A percentile compares a stretch with the other conserved stretches of the same genome.
These are phyloP conservation scores for Trypanosoma cruzi DNA, from an alignment of 208 protist genomes.

Conservation along the genomic window DNA sequence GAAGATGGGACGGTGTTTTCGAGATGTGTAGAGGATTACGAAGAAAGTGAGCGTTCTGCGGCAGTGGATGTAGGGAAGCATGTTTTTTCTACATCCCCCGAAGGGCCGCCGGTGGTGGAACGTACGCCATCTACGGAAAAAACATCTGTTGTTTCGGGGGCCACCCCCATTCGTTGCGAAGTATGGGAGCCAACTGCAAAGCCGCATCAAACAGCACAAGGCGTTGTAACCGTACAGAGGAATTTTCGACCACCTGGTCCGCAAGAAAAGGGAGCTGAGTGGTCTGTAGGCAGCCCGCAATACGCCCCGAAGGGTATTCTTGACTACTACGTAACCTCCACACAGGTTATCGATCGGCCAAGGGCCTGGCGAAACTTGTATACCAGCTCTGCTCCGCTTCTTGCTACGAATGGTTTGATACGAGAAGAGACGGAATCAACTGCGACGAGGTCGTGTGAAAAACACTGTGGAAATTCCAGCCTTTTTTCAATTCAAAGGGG, in stretches of 20 bases:
- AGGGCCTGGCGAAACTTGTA: slow-evolving; percentile 43
- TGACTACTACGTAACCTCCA: slow-evolving; percentile 43
- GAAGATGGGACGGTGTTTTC: slow-evolving; percentile 21
- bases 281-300: slow-evolving; percentile 16
- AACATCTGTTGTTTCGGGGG: too few species aligned
- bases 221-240: neutral
- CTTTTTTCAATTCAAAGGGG: neutral
- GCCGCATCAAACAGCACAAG: neutral
- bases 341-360: slow-evolving; percentile 29
- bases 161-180: too few species aligned
- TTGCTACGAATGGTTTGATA: slow-evolving; percentile 5
- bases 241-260: neutral
- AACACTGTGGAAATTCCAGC: neutral
- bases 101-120: neutral
- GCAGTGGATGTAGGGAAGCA: neutral
- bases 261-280: neutral
- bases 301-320: slow-evolving; percentile 18
- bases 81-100: neutral
- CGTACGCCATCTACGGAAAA: too few species aligned
- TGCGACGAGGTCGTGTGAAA: neutral
- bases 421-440: neutral
- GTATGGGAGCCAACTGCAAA: too few species aligned
- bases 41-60: neutral
- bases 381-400: slow-evolving; percentile 35
- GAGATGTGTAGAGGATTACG: slow-evolving; percentile 7